Conservation (phyloP, 352 stramenopile species). For the Globisporangium solare region DNA sequence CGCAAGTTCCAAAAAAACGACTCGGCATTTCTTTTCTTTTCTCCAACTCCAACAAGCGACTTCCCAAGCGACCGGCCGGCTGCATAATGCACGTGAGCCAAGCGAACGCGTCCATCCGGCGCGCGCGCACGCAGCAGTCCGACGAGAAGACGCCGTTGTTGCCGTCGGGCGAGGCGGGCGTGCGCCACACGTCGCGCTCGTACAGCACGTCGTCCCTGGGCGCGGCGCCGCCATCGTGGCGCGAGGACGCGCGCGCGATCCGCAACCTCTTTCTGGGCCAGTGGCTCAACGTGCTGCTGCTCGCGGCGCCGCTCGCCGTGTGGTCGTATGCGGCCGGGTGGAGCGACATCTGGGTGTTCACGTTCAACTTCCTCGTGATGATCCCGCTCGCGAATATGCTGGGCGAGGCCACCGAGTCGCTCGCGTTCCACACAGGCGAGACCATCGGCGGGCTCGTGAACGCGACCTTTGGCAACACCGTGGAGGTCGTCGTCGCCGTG, state of each 20-base stretch:
- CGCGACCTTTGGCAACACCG: conserved; percentile 97
- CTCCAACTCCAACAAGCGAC: background rate
- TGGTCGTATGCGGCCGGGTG: conserved; percentile 56
- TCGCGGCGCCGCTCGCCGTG: conserved; percentile 56
- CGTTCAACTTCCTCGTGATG: conserved; percentile 96
- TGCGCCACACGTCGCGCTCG: conserved; percentile 19
- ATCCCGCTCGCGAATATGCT: conserved; percentile 94
- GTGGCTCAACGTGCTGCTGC: conserved; percentile 67
- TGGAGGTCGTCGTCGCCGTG: conserved; percentile 95
- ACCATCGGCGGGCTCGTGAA: conserved; percentile 97
- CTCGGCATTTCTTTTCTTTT: background rate
- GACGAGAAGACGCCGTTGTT: conserved; percentile 14
- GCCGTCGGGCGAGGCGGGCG: conserved; percentile 13
- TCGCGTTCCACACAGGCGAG: conserved; percentile 95
- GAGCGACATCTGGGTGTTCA: conserved; percentile 86
- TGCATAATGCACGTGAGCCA: conserved; percentile 57
- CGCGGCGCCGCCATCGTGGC: conserved; percentile 12
- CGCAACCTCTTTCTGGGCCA: conserved; percentile 38
- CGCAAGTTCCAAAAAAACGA: too few species aligned
- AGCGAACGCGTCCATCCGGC: conserved; percentile 52
- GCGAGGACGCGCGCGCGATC: conserved; percentile 42
- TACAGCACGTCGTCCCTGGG: conserved; percentile 34
- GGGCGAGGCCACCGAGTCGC: conserved; percentile 96
- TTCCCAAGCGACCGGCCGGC: too few species aligned
- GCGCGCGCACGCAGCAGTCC: conserved; percentile 38